Evolutionary conservation across 768 basidiomycete species (phyloP).

Genomic region (Rhodotorula kratochvilovae): DNA sequence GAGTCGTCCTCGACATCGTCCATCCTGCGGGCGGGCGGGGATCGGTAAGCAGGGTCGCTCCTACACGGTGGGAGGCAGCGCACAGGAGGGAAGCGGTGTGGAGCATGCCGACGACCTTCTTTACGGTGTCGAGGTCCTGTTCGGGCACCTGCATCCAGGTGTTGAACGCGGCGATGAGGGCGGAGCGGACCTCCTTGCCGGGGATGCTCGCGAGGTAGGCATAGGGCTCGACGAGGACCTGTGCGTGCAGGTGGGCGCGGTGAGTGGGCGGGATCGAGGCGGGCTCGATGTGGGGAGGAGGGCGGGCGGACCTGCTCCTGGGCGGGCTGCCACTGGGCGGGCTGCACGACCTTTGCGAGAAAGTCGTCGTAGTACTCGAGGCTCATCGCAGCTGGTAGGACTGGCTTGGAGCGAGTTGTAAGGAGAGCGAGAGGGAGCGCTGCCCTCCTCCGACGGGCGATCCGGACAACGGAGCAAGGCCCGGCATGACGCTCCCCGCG

Average conservation of each 20-base stretch:
- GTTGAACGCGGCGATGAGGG: conserved; percentile 90
- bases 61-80: conserved; percentile 34
- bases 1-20: conserved; percentile 45
- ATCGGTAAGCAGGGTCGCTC: background rate
- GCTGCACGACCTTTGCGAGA: conserved; percentile 27
- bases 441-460: too few relatives aligned
- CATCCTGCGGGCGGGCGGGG: conserved; percentile 36
- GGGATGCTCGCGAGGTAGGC: conserved; percentile 75
- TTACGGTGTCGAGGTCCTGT: conserved; percentile 66
- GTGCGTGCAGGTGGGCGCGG: background rate
- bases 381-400: background rate
- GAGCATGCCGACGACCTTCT: conserved; percentile 81
- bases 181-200: conserved; percentile 84
- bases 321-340: conserved; percentile 22
- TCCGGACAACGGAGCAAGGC: too few relatives aligned
- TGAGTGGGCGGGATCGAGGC: background rate
- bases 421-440: background rate
- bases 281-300: background rate
- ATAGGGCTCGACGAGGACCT: conserved; percentile 77
- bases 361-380: conserved; percentile 30
- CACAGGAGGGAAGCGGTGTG: conserved; percentile 91
- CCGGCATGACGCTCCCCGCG: background rate
- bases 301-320: conserved; percentile 35
- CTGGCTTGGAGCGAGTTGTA: too few relatives aligned
- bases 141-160: conserved; percentile 77